These are phyloP conservation scores for Erysiphe neolycopersici DNA, from an alignment of 2,329 filamentous ascomycete genomes.

Conservation along the genomic window DNA sequence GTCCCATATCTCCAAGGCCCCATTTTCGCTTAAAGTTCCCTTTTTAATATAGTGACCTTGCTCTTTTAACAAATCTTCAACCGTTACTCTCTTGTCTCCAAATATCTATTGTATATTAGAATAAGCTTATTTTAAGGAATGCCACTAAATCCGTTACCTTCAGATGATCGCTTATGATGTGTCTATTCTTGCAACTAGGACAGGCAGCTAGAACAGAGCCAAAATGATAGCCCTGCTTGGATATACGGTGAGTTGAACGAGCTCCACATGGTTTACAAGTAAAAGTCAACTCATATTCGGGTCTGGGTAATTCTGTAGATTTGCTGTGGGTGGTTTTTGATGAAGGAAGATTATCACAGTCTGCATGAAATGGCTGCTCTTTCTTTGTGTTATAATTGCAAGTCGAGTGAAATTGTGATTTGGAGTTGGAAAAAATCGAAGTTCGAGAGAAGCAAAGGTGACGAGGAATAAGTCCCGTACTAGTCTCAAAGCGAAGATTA, in stretches of 20 bases:
- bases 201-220: conserved; percentile 78
- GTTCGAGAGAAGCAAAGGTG: too few relatives aligned
- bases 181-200: conserved; percentile 59
- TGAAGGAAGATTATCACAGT: neutral
- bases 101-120: conserved; percentile 29
- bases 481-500: too few relatives aligned
- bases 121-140: neutral
- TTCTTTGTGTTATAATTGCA: too few relatives aligned
- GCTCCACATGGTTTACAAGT: conserved; percentile 68
- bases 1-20: conserved; percentile 83
- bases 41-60: conserved; percentile 50
- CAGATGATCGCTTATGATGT: conserved; percentile 80
- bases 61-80: conserved; percentile 53
- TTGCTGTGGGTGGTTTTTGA: neutral
- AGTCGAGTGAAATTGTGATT: too few relatives aligned
- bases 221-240: conserved; percentile 84
- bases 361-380: neutral
- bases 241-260: conserved; percentile 62
- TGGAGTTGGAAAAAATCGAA: too few relatives aligned
- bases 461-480: too few relatives aligned
- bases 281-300: conserved; percentile 69
- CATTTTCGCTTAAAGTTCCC: conserved; percentile 44
- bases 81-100: conserved; percentile 37
- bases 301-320: conserved; percentile 12
- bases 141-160: conserved; percentile 18